These are phyloP conservation scores for Mycena citricolor DNA, from an alignment of 1,284 basidiomycete species.

Conservation along the genomic window DNA sequence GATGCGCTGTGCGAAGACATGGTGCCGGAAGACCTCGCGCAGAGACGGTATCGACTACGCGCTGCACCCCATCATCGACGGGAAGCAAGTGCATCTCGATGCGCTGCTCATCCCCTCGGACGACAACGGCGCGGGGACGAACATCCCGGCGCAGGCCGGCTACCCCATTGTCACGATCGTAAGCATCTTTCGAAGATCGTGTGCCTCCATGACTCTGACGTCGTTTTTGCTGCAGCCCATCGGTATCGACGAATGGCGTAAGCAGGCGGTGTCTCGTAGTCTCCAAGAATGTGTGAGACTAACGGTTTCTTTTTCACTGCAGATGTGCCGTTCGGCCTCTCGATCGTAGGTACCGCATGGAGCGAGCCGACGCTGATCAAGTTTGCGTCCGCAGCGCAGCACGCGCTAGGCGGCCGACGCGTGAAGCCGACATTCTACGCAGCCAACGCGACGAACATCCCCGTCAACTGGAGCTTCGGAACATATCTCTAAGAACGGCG, in stretches of 20 bases:
- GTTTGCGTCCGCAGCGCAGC: conserved; percentile 38
- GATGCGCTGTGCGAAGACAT: conserved; percentile 16
- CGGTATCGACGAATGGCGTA: conserved; percentile 22
- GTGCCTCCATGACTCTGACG: background rate
- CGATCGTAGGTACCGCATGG: conserved; percentile 46
- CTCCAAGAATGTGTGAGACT: too few species aligned
- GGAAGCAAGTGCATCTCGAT: conserved; percentile 15
- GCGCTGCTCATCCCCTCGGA: conserved; percentile 23
- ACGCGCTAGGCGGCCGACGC: conserved; percentile 16
- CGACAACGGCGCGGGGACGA: conserved; percentile 19
- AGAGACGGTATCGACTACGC: conserved; percentile 23
- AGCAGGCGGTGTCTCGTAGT: too few species aligned
- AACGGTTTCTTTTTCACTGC: too few species aligned
- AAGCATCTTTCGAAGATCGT: background rate
- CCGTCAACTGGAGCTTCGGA: conserved; percentile 20
- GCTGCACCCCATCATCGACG: conserved; percentile 19
- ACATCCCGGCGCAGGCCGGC: conserved; percentile 39
- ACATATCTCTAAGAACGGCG: conserved; percentile 9
- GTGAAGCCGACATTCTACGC: conserved; percentile 20
- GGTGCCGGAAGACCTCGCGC: conserved; percentile 22
- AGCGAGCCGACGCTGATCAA: conserved; percentile 43
- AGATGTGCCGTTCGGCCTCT: conserved; percentile 43
- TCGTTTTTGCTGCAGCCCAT: conserved; percentile 10
- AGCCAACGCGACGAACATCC: conserved; percentile 22
- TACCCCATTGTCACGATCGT: conserved; percentile 41